Percentiles rank a stretch among this genome's conserved stretches.
Conservation (phyloP, 2,329 filamentous ascomycete genomes). For the Orbilia quercus region DNA sequence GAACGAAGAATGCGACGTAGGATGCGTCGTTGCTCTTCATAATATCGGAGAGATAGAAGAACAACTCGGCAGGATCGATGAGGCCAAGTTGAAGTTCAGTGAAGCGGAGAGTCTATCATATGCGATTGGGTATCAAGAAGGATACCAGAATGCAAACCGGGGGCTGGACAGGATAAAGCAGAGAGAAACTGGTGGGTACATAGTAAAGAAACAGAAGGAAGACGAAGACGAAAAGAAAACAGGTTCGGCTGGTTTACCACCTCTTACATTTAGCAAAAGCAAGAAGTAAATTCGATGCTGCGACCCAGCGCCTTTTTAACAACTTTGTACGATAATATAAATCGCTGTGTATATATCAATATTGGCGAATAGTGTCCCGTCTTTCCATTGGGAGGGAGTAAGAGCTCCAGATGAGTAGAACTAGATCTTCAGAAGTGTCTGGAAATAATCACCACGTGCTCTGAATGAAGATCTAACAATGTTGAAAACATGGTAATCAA, state of each 20-base stretch:
- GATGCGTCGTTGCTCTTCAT: conserved; percentile 84
- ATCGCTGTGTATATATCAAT: no score
- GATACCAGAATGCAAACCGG: conserved; percentile 32
- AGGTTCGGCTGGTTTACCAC: conserved; percentile 10
- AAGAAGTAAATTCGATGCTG: neutral
- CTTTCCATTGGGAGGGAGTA: no score
- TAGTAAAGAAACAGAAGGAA: conserved; percentile 16
- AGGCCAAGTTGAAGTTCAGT: conserved; percentile 75
- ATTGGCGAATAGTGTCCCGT: no score
- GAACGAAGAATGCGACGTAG: conserved; percentile 82
- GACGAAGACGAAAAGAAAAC: conserved; percentile 17
- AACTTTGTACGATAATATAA: no score
- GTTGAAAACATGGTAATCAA: no score
- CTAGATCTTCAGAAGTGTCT: no score
- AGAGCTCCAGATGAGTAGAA: no score
- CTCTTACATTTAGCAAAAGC: conserved; percentile 13
- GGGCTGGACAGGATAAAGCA: conserved; percentile 40
- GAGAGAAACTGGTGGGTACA: conserved; percentile 25
- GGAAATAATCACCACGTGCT: no score
- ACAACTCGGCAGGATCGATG: conserved; percentile 73
- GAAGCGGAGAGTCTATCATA: conserved; percentile 73
- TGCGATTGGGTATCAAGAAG: conserved; percentile 62
- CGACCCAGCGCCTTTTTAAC: no score
- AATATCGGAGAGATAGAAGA: conserved; percentile 87
- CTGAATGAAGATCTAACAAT: no score